Evolutionary conservation across 2,329 filamentous ascomycete genomes (phyloP).

Genomic region (Clonostachys sp.): DNA sequence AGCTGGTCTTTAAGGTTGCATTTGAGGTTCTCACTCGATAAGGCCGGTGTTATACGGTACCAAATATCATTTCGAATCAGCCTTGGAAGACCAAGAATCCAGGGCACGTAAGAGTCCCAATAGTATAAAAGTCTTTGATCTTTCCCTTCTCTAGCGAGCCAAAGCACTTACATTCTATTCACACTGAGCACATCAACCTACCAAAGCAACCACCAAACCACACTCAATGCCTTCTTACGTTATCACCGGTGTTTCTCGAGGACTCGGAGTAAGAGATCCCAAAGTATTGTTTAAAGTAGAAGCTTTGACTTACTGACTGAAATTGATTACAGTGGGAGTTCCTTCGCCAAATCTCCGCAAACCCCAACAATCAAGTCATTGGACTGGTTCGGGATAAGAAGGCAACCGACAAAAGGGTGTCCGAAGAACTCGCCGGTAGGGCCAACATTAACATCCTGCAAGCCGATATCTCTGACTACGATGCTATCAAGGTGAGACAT

Average conservation of each 20-base stretch:
- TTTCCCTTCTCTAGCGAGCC: too few species aligned
- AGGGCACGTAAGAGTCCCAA: too few species aligned
- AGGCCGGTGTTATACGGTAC: too few species aligned
- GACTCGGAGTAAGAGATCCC: constrained; percentile 7
- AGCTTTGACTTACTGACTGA: background rate
- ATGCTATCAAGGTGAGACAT: constrained; percentile 23
- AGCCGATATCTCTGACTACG: constrained; percentile 34
- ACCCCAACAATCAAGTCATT: constrained; percentile 36
- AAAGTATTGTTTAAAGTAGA: background rate
- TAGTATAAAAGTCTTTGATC: too few species aligned
- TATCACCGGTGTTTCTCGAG: constrained; percentile 9
- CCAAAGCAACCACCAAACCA: constrained; percentile 2
- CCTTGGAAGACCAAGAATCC: too few species aligned
- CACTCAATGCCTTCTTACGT: constrained; percentile 8
- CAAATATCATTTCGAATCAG: too few species aligned
- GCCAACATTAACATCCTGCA: constrained; percentile 39
- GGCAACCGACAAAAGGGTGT: constrained; percentile 34
- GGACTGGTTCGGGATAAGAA: constrained; percentile 42
- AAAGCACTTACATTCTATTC: background rate
- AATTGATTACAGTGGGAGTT: constrained; percentile 37
- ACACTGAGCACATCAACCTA: background rate
- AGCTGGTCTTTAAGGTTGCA: too few species aligned
- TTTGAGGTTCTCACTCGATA: too few species aligned
- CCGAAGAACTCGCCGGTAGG: constrained; percentile 25
- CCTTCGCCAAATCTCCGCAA: constrained; percentile 35